Base-by-base conservation (phyloP, 2,329 filamentous ascomycete genomes). In the Colletotrichum sp. region DNA sequence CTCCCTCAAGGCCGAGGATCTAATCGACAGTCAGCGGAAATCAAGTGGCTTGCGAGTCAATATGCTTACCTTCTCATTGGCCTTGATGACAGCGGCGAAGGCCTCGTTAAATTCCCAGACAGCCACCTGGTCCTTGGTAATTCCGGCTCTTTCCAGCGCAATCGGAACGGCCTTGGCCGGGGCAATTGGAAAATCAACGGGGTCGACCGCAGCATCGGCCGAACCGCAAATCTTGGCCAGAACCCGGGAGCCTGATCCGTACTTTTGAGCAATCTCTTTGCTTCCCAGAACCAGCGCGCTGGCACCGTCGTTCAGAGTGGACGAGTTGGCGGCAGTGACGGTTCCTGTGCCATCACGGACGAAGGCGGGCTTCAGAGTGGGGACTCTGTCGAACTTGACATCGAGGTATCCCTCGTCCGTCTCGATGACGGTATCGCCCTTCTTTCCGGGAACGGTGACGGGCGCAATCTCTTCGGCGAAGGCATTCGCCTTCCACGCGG, bases 101-200 rank as follows among this genome's bases (percentile, higher is more conserved):
- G 97, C 97, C 87, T 99, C 97, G 85, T 99, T 99, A 86, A 99
- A 98, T 85, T 99, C 97, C 96, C 97, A 99, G 26, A 98, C 88
- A 7, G 96, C 93, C 62, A 99, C 95, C 84, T 99, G 95, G 63
- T 98, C 94, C 86, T 96, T 95, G 78, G 92, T 95, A 79, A 99
- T 96, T 13, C 96, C 96, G 1, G 97, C 97, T 73, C 96, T 91
- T 85, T 96, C 91, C 67, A 99, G 89, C 13, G 96, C 96, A 80
- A 98, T 92, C 5, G 96, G 96, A 0, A 99, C 96, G 7, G 96
- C 96, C 85, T 98, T 96, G 52, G 97, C 91, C 1, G 97, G 97
- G 2, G 97, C 97, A 60, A 98, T 89, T 16, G 97, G 96, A 88
- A 99, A 99, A 86, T 99, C 96, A 44, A 99, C 94, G 0, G 97